Evolutionary conservation across 2,329 filamentous ascomycete genomes (phyloP).

Genomic region (Sporothrix pallida): DNA sequence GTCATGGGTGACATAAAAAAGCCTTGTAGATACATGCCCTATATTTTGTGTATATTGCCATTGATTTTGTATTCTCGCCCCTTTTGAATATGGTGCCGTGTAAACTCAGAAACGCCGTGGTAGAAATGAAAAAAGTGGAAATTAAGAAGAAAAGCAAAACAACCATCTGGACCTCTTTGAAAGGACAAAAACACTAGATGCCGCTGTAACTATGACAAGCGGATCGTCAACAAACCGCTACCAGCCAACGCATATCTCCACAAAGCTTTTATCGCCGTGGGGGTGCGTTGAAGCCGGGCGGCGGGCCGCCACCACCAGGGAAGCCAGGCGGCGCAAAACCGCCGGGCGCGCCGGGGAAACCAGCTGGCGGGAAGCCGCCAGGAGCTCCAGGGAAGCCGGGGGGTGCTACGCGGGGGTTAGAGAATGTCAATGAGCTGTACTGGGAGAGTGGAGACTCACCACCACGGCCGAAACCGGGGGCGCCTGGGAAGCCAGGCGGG

Average conservation of each 20-base stretch:
- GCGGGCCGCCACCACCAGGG: slow-evolving; percentile 58
- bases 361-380: slow-evolving; percentile 53
- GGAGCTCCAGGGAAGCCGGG: slow-evolving; percentile 43
- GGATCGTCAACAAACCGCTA: not conserved
- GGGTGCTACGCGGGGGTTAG: slow-evolving; percentile 50
- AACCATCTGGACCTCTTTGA: not conserved
- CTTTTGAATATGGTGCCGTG: slow-evolving; percentile 10
- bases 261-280: slow-evolving; percentile 59
- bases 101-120: slow-evolving; percentile 19
- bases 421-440: slow-evolving; percentile 33
- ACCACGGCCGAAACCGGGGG: slow-evolving; percentile 58
- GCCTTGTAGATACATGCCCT: not conserved
- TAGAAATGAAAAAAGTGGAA: not conserved
- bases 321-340: slow-evolving; percentile 56
- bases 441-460: slow-evolving; percentile 52
- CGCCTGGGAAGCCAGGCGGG: slow-evolving; percentile 60
- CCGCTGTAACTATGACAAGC: not conserved
- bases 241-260: not conserved
- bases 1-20: no score
- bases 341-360: slow-evolving; percentile 52
- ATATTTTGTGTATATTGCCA: slow-evolving; percentile 6
- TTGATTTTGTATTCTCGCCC: not conserved
- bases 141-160: no score
- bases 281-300: slow-evolving; percentile 76
- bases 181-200: not conserved